Base-by-base conservation (phyloP, 2,329 filamentous ascomycete genomes). In the Cordyceps javanica region DNA sequence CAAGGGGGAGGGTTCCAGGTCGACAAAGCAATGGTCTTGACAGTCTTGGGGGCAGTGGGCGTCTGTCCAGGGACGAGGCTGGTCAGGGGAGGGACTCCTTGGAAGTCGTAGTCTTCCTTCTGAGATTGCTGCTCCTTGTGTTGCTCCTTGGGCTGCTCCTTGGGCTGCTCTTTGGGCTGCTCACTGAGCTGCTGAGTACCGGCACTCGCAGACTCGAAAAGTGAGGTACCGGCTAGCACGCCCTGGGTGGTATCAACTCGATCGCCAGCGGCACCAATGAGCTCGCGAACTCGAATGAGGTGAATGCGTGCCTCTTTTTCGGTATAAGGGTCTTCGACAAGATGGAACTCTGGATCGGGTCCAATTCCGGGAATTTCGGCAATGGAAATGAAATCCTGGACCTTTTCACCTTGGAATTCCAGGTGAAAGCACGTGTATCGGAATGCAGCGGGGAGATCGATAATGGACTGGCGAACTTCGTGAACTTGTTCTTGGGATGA, bases 401-500 rank as follows among this genome's bases (percentile, higher is more conserved):
- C 88, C 63, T 89, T 88, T 73, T 89, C 79, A 64, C 91, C 90
- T 60, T 90, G 87, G 76, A 92, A 87, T 76, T 97, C 92, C 67
- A 99, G 86, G 75, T 99, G 94, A 78, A 99, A 99, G 80, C 94
- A 99, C 55, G 94, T 96, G 78, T 97, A 97, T 74, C 96, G 91
- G 76, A 97, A 94, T 53, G 93, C 95, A 60, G 88, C 82, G 5
- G 94, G 94, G 51, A 91, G 82, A 74, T 99, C 94, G 75, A 97
- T 91, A 70, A 99, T 89, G 61, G 92, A 93, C 75, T 97, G 94
- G 64, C 94, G 90, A 66, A 99, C 87, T 78, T 99, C 94, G 74
- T 97, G 94, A 61, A 97, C 88, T 73, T 97, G 93, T 76, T 99
- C 95, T 79, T 96, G 89, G 63, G 87, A 87, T 42, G 91, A 93